phyloP scores from a whole-genome alignment of 768 basidiomycete genomes.

The Botryobasidium botryosum region DNA sequence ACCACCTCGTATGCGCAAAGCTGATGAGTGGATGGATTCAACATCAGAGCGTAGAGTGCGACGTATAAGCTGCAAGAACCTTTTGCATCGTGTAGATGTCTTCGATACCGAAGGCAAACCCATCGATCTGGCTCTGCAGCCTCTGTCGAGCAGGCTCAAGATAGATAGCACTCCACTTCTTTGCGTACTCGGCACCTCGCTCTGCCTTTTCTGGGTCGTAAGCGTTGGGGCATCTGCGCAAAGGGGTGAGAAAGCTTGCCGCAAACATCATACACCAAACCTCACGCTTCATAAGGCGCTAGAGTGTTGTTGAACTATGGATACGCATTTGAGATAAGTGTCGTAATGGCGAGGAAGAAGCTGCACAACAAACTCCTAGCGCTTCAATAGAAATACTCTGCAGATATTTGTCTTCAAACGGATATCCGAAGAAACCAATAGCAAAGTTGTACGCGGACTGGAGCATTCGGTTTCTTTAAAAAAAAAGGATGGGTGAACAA shows the following conservation, averaged over 20 bases:
- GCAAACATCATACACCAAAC: neutral
- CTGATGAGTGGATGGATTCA: constrained; percentile 23
- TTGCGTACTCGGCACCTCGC: constrained; percentile 39
- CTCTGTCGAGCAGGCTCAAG: constrained; percentile 47
- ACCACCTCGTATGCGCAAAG: constrained; percentile 73
- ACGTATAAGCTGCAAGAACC: too few relatives aligned
- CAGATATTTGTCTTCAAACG: constrained; percentile 17
- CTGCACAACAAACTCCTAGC: constrained; percentile 11
- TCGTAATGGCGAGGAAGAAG: neutral
- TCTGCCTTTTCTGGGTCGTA: constrained; percentile 28
- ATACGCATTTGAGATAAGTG: neutral
- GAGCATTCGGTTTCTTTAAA: constrained; percentile 42
- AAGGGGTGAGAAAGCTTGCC: neutral
- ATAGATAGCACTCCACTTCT: constrained; percentile 55
- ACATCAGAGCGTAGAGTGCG: too few relatives aligned
- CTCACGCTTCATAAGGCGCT: constrained; percentile 62
- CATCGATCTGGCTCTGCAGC: constrained; percentile 39
- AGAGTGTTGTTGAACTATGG: constrained; percentile 70
- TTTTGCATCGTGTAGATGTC: constrained; percentile 68
- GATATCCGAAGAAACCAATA: constrained; percentile 25
- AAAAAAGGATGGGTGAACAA: neutral
- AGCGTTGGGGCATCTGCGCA: constrained; percentile 46
- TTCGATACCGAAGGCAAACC: constrained; percentile 43
- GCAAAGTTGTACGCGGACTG: constrained; percentile 26
- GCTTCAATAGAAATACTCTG: constrained; percentile 23